phyloP scores from a whole-genome alignment of 2,329 filamentous ascomycete genomes.

The Periglandula ipomoeae region DNA sequence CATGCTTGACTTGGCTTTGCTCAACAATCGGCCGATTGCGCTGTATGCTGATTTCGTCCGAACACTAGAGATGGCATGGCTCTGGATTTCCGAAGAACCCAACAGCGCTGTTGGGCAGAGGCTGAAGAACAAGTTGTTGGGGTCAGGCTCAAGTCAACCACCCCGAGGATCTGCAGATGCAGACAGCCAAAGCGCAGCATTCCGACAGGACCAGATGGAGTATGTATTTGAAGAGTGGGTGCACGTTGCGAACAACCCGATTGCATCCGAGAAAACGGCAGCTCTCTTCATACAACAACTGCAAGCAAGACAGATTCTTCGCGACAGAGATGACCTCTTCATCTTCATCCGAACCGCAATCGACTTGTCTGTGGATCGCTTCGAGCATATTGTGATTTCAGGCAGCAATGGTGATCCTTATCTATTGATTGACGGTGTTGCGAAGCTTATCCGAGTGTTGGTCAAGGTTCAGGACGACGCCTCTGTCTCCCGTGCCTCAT shows the following conservation, averaged over 20 bases:
- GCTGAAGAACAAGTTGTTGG: constrained; percentile 54
- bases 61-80: constrained; percentile 71
- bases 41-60: constrained; percentile 79
- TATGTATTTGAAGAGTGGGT: constrained; percentile 97
- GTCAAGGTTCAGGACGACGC: constrained; percentile 62
- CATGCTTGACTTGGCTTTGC: constrained; percentile 67
- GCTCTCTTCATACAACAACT: constrained; percentile 77
- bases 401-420: constrained; percentile 50
- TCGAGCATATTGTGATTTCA: constrained; percentile 60
- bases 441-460: constrained; percentile 68
- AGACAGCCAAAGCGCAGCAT: constrained; percentile 27
- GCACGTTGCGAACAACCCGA: constrained; percentile 67
- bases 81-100: constrained; percentile 70
- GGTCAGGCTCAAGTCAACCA: constrained; percentile 30
- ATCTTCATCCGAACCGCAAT: constrained; percentile 74
- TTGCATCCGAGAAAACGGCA: constrained; percentile 62
- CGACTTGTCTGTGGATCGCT: constrained; percentile 68
- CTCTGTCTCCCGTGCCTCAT: constrained; percentile 54
- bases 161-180: constrained; percentile 42
- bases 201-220: constrained; percentile 74
- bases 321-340: constrained; percentile 65
- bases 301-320: constrained; percentile 63
- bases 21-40: constrained; percentile 68
- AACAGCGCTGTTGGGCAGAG: constrained; percentile 55
- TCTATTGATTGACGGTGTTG: constrained; percentile 66